Percentiles rank a stretch among this genome's conserved stretches.
Conservation (phyloP, 73 alveolate species). For the Paramecium caudatum region DNA sequence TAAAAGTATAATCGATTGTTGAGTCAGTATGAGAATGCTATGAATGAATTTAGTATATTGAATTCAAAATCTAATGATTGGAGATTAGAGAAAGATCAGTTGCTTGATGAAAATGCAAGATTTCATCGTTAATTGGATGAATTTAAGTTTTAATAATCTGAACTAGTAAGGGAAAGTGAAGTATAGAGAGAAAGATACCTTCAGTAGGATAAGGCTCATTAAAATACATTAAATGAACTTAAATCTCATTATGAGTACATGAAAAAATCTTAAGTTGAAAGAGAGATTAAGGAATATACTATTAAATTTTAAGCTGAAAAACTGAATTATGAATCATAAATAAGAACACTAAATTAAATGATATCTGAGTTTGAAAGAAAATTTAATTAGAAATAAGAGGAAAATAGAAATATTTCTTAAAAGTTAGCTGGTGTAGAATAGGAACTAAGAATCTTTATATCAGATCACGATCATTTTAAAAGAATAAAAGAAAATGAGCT, state of each 20-base stretch:
- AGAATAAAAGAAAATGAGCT: constrained; percentile 20
- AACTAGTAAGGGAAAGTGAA: constrained; percentile 6
- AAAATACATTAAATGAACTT: constrained; percentile 15
- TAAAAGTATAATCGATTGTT: constrained; percentile 19
- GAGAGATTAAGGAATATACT: constrained; percentile 27
- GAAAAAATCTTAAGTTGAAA: constrained; percentile 48
- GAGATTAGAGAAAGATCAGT: constrained; percentile 1
- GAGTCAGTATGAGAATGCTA: background rate
- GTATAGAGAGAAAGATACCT: background rate
- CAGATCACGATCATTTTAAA: constrained; percentile 27
- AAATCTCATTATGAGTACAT: constrained; percentile 55
- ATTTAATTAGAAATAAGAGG: background rate
- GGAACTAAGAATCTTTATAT: constrained; percentile 27
- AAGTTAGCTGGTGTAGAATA: background rate
- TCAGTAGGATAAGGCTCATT: constrained; percentile 4
- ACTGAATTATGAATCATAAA: constrained; percentile 11
- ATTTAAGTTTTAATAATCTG: background rate
- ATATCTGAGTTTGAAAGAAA: constrained; percentile 9
- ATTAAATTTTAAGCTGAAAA: constrained; percentile 54
- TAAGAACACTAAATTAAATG: constrained; percentile 10
- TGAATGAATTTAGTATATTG: background rate
- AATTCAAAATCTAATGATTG: background rate
- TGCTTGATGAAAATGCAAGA: background rate
- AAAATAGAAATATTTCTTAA: background rate
- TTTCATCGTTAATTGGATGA: background rate